A percentile compares a stretch with the other conserved stretches of the same genome.
phyloP scores from a whole-genome alignment of 2,329 filamentous ascomycete species.

The Fusarium napiforme region DNA sequence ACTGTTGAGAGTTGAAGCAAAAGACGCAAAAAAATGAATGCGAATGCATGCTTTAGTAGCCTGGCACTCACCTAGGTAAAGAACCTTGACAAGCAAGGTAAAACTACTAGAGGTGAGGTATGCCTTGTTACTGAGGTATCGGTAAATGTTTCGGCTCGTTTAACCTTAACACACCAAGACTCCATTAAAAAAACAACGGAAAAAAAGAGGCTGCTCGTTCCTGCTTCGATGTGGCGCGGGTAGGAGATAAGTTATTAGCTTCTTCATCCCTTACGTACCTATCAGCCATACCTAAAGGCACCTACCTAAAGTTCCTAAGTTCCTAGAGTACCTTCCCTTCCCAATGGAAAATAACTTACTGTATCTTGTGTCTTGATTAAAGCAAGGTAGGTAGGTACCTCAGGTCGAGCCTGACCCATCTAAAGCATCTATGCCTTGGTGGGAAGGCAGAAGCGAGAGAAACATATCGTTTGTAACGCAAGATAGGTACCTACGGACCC shows the following conservation, averaged over 20 bases:
- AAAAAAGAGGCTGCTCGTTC: background rate
- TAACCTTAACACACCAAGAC: conserved; percentile 9
- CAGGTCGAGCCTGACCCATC: background rate
- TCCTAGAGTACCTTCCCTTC: background rate
- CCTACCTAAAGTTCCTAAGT: background rate
- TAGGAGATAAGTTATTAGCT: background rate
- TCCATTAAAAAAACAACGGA: background rate
- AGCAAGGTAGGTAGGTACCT: background rate
- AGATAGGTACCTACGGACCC: too few species aligned
- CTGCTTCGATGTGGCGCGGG: conserved; percentile 2
- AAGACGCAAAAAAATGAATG: conserved; percentile 5
- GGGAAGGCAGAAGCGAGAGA: background rate
- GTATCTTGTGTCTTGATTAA: background rate
- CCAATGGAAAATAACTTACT: background rate
- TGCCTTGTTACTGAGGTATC: background rate
- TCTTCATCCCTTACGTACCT: background rate
- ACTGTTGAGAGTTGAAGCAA: background rate
- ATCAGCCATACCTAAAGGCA: conserved; percentile 4
- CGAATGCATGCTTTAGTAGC: background rate
- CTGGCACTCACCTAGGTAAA: background rate
- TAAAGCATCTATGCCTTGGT: background rate
- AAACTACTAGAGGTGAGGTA: background rate
- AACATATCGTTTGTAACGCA: background rate
- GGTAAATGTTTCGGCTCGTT: background rate
- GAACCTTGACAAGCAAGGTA: background rate